Evolutionary conservation across 768 basidiomycete genomes (phyloP).

Genomic region (Mycena galericulata): DNA sequence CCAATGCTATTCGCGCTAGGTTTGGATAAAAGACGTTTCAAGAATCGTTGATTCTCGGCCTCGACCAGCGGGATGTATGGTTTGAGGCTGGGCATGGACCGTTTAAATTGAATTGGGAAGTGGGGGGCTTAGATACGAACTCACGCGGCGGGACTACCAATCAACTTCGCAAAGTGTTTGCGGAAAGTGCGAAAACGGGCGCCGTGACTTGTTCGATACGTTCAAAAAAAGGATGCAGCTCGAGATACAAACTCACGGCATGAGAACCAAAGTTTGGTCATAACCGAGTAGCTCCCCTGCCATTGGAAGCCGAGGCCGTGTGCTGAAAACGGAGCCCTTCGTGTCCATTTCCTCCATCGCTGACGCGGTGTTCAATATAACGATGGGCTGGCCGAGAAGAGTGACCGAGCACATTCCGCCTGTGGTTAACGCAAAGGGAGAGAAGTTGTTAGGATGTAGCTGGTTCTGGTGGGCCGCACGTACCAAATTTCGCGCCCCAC

Average conservation of each 20-base stretch:
- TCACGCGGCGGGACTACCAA: slow-evolving; percentile 49
- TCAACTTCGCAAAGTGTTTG: slow-evolving; percentile 54
- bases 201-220: slow-evolving; percentile 47
- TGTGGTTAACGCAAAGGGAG: slow-evolving; percentile 25
- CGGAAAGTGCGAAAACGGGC: slow-evolving; percentile 57
- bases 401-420: slow-evolving; percentile 53
- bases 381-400: slow-evolving; percentile 58
- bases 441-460: neutral
- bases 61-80: slow-evolving; percentile 49
- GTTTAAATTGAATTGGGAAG: neutral
- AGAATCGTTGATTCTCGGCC: slow-evolving; percentile 49
- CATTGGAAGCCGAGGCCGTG: slow-evolving; percentile 62
- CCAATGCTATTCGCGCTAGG: slow-evolving; percentile 43
- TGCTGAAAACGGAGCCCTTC: slow-evolving; percentile 59
- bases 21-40: slow-evolving; percentile 49
- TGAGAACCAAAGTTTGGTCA: slow-evolving; percentile 55
- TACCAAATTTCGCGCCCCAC: slow-evolving; percentile 65
- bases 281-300: slow-evolving; percentile 65
- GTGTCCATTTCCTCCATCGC: slow-evolving; percentile 62
- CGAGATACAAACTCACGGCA: slow-evolving; percentile 39
- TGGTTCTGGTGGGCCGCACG: slow-evolving; percentile 23
- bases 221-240: neutral
- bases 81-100: slow-evolving; percentile 34
- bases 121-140: neutral
- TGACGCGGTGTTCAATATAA: slow-evolving; percentile 59